These are phyloP conservation scores for Tetrahymena borealis DNA, from an alignment of 73 alveolate genomes.

Conservation along the genomic window DNA sequence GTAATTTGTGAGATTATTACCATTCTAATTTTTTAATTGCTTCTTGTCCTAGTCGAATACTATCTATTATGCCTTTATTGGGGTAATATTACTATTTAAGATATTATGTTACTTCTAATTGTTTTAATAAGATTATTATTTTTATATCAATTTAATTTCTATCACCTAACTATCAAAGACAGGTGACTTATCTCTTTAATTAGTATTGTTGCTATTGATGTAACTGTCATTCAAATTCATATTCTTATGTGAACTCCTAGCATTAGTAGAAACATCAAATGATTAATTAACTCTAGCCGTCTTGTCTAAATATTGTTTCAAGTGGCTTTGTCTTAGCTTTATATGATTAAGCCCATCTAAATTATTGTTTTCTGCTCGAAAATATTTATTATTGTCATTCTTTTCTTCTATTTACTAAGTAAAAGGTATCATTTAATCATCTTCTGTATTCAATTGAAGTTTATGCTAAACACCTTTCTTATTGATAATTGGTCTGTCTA, in stretches of 20 bases:
- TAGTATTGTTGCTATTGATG: no score
- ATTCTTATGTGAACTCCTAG: neutral
- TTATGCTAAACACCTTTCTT: neutral
- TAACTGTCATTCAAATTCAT: no score
- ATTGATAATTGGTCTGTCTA: neutral
- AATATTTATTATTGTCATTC: neutral
- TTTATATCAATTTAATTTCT: neutral
- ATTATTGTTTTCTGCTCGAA: neutral
- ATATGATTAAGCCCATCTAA: neutral
- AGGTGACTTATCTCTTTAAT: neutral
- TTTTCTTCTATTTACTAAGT: no score
- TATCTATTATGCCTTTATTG: neutral
- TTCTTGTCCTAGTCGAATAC: neutral
- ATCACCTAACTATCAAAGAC: neutral
- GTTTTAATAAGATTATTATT: neutral
- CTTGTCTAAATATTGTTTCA: neutral
- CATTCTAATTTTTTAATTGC: neutral
- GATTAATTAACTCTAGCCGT: neutral
- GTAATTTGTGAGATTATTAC: neutral
- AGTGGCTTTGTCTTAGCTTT: neutral
- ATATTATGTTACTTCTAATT: neutral
- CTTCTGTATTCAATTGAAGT: neutral
- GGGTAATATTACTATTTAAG: neutral
- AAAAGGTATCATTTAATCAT: neutral
- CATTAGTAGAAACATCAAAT: neutral